Conservation (phyloP, 1,284 basidiomycete species). For the Rhodotorula mucilaginosa region DNA sequence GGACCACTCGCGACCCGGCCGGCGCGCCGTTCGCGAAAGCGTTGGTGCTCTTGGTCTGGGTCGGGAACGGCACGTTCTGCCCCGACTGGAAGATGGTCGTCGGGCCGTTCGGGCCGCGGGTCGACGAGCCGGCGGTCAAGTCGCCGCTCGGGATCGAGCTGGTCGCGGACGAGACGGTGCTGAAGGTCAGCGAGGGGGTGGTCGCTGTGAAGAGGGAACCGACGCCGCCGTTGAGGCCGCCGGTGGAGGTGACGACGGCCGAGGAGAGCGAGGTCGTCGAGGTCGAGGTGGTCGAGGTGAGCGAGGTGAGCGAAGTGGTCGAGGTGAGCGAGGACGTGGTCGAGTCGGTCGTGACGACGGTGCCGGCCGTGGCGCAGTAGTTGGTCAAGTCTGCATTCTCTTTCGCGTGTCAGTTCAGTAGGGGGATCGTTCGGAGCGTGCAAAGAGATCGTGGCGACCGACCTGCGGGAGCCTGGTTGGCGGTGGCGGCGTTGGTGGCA, state of each 20-base stretch:
- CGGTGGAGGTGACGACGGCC: not conserved
- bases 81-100: not conserved
- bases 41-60: constrained; percentile 15
- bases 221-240: not conserved
- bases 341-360: constrained; percentile 1
- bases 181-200: not conserved
- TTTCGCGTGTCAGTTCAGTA: not conserved
- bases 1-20: not conserved
- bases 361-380: constrained; percentile 10
- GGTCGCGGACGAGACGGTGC: not conserved
- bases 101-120: too few relatives aligned
- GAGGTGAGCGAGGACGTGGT: not conserved
- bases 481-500: constrained; percentile 13
- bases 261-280: not conserved
- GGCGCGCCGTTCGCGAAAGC: constrained; percentile 7
- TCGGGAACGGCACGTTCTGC: constrained; percentile 7
- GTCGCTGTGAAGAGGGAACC: not conserved
- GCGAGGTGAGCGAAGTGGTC: not conserved
- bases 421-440: too few relatives aligned
- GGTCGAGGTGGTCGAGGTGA: not conserved
- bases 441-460: not conserved
- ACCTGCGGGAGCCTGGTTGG: not conserved
- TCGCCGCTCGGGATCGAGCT: not conserved
- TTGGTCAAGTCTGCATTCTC: not conserved
- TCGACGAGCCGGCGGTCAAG: not conserved